phyloP scores from a whole-genome alignment of 1,139 yeast species.

The Geotrichum fermentans region DNA sequence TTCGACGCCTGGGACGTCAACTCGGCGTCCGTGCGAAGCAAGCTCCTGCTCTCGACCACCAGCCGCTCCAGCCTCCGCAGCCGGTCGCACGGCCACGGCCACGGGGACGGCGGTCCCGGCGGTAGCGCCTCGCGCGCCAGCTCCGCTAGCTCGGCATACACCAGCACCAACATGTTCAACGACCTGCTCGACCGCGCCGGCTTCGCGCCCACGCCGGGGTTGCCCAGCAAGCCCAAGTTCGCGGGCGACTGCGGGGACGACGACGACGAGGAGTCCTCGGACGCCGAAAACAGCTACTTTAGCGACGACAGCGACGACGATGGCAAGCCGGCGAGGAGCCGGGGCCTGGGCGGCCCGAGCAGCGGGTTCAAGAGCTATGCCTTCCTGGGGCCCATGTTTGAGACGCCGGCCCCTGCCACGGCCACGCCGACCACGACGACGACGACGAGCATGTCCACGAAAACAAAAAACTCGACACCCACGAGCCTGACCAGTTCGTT shows the following conservation, averaged over 20 bases:
- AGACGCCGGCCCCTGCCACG: neutral
- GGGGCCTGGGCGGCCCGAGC: neutral
- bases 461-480: neutral
- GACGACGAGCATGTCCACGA: neutral
- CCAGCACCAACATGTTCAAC: slow-evolving; percentile 4
- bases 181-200: slow-evolving; percentile 11
- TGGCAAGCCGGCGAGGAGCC: neutral
- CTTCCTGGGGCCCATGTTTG: neutral
- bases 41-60: slow-evolving; percentile 2
- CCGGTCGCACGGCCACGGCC: neutral
- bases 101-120: neutral
- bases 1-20: slow-evolving; percentile 18
- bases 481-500: neutral
- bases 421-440: neutral
- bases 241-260: neutral
- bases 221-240: neutral
- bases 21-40: slow-evolving; percentile 7
- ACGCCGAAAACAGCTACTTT: neutral
- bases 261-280: neutral
- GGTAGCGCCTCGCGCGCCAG: neutral
- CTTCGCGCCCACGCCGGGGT: slow-evolving; percentile 5
- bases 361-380: neutral
- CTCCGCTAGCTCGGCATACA: neutral
- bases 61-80: neutral
- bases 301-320: neutral